Evolutionary conservation across 2,329 filamentous ascomycete genomes (phyloP).

Genomic region (Phyllosticta capitalensis): DNA sequence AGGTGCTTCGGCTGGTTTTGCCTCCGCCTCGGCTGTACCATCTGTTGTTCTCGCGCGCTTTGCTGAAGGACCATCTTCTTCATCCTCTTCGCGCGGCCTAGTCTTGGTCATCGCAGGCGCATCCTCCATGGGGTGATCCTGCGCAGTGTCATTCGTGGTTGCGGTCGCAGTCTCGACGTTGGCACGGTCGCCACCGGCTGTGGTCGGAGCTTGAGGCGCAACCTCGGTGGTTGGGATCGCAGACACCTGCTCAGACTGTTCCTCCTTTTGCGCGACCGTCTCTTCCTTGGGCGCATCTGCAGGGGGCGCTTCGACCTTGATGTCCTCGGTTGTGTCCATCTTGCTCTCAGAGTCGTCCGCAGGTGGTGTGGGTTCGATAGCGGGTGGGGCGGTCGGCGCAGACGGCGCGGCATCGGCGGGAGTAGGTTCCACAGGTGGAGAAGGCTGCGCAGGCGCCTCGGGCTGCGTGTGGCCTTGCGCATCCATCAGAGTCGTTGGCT

Average conservation of each 20-base stretch:
- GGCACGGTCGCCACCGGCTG: neutral
- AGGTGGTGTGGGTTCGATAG: neutral
- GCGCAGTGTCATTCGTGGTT: neutral
- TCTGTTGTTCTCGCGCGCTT: constrained; percentile 71
- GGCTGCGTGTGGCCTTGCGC: neutral
- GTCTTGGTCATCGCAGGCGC: constrained; percentile 37
- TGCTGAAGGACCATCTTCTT: constrained; percentile 54
- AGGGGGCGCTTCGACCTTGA: neutral
- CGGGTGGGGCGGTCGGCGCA: neutral
- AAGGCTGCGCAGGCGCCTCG: neutral
- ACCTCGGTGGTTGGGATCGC: constrained; percentile 1
- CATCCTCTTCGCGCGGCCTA: constrained; percentile 69
- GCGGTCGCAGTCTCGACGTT: constrained; percentile 2
- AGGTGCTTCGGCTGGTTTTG: constrained; percentile 37
- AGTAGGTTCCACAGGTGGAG: neutral
- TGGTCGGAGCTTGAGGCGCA: constrained; percentile 1
- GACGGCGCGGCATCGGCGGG: neutral
- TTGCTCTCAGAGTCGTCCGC: neutral
- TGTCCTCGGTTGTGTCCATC: neutral
- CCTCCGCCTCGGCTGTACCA: constrained; percentile 26
- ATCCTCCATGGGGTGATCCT: constrained; percentile 30
- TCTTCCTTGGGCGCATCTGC: neutral
- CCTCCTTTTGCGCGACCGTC: constrained; percentile 2
- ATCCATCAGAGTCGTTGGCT: neutral
- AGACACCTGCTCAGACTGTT: constrained; percentile 4